Percentiles rank a stretch among this genome's conserved stretches.
These are phyloP conservation scores for Quercus lobata DNA, from an alignment of 331 rosid species.

Conservation along the genomic window DNA sequence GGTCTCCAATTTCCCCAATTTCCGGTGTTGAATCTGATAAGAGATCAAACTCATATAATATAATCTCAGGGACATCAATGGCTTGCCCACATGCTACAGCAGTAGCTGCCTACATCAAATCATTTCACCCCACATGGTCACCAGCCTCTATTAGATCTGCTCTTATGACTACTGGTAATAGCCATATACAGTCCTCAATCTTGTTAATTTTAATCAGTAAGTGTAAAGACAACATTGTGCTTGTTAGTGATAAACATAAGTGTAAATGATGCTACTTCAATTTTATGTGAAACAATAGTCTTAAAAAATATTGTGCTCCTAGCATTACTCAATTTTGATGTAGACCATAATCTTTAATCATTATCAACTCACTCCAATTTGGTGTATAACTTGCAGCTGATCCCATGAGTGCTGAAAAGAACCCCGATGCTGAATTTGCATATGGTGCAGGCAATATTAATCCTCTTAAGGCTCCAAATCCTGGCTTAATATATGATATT, in stretches of 20 bases:
- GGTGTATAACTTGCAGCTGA: background rate
- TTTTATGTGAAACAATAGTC: no score
- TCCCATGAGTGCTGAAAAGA: background rate
- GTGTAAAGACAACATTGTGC: no score
- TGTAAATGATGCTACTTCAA: no score
- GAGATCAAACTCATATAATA: conserved; percentile 1
- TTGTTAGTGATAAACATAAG: no score
- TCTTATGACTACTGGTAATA: conserved; percentile 22
- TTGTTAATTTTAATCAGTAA: background rate
- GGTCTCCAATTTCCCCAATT: conserved; percentile 32
- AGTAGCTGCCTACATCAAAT: conserved; percentile 14
- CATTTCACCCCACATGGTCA: conserved; percentile 18
- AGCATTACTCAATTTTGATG: no score
- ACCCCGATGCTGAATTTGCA: conserved; percentile 27
- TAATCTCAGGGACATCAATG: conserved; percentile 14
- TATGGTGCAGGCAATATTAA: conserved; percentile 30
- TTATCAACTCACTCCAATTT: background rate
- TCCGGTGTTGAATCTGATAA: conserved; percentile 13
- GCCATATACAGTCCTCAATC: background rate
- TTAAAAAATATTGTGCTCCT: no score
- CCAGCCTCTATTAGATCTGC: conserved; percentile 21
- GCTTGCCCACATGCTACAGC: conserved; percentile 18
- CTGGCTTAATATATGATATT: conserved; percentile 2
- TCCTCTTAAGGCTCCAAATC: conserved; percentile 1
- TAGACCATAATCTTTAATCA: background rate